phyloP scores from a whole-genome alignment of 2,329 filamentous ascomycete species.

The Elsinoe fawcettii region DNA sequence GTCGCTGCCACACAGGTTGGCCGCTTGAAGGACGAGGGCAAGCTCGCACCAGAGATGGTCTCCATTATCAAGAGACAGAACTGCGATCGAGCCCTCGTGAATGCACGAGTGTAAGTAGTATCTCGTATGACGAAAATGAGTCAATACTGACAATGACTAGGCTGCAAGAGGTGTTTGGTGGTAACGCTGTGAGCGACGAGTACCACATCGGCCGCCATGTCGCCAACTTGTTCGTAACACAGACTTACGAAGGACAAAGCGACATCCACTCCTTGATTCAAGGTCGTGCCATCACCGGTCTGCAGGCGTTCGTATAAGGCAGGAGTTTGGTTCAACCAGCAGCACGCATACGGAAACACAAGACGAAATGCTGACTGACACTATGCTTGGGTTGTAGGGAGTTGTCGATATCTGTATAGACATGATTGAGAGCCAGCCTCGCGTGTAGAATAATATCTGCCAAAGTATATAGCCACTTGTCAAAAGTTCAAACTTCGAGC shows the following conservation, averaged over 20 bases:
- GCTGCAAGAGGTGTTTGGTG: constrained; percentile 92
- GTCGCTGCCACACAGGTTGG: constrained; percentile 85
- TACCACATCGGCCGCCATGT: constrained; percentile 93
- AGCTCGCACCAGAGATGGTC: constrained; percentile 90
- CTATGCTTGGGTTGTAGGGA: background rate
- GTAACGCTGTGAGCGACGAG: constrained; percentile 96
- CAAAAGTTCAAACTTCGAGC: too few species aligned
- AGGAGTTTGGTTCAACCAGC: too few species aligned
- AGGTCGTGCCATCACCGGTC: constrained; percentile 49
- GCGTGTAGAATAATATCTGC: background rate
- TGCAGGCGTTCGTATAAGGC: constrained; percentile 60
- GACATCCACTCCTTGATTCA: constrained; percentile 71
- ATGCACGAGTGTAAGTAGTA: constrained; percentile 55
- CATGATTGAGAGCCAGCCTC: background rate
- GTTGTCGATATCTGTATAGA: background rate
- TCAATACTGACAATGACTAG: constrained; percentile 29
- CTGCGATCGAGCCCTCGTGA: constrained; percentile 78
- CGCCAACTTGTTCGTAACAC: constrained; percentile 90
- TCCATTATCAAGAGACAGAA: constrained; percentile 95
- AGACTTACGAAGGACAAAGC: constrained; percentile 97
- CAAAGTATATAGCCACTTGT: background rate
- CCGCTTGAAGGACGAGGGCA: constrained; percentile 83
- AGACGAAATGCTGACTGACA: background rate
- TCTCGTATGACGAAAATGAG: background rate
- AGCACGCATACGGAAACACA: too few species aligned